A percentile compares a stretch with the other conserved stretches of the same genome.
phyloP scores from a whole-genome alignment of 495 filamentous ascomycete species.

The Xylaria intraflava region DNA sequence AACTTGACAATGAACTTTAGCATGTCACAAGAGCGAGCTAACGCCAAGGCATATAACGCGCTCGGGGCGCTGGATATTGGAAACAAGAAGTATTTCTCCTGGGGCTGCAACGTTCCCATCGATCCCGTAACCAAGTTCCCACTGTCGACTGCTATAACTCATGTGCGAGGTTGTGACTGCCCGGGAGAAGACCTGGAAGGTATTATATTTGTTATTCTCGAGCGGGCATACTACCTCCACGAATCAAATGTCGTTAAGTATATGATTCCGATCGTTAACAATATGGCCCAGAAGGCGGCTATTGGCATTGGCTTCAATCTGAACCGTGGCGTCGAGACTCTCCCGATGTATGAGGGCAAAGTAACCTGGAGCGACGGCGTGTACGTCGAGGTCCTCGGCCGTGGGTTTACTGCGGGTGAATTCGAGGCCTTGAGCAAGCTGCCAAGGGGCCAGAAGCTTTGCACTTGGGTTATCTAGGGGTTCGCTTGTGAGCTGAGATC shows the following conservation, averaged over 20 bases:
- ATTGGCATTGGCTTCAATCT: background rate
- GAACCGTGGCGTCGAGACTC: background rate
- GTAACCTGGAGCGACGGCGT: background rate
- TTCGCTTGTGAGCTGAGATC: too few species aligned
- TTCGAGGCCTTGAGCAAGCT: background rate
- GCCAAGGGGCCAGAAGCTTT: background rate
- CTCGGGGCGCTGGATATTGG: too few species aligned
- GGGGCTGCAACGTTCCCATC: background rate
- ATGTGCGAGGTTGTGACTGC: background rate
- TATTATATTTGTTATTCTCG: background rate
- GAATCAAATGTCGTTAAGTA: background rate
- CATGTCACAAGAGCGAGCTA: too few species aligned
- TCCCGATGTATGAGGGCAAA: background rate
- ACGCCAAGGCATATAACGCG: too few species aligned
- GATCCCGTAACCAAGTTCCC: background rate
- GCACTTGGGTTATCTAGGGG: background rate
- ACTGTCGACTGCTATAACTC: background rate
- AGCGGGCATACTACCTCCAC: background rate
- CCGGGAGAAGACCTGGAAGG: background rate
- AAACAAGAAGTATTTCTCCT: background rate
- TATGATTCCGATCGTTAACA: background rate
- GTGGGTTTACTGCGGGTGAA: background rate
- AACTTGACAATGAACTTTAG: too few species aligned
- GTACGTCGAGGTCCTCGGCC: background rate
- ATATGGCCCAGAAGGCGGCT: background rate